Evolutionary conservation across 257 asterid genomes (phyloP).

Genomic region (Parsonsia alboflavescens): DNA sequence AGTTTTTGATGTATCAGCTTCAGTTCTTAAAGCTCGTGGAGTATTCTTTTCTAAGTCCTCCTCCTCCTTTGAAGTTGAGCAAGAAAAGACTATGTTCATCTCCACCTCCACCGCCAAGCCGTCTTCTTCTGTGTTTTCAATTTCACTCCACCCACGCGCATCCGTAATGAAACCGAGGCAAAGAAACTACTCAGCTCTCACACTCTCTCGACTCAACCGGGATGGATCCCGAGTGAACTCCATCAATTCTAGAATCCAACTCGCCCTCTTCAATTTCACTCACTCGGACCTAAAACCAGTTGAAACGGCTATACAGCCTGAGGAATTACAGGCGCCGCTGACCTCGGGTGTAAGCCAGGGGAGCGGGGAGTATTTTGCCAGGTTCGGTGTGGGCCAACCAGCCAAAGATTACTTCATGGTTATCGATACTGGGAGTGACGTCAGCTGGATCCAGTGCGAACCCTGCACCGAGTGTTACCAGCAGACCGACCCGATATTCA

Average conservation of each 20-base stretch:
- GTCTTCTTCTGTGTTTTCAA: conserved; percentile 21
- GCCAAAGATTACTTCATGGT: conserved; percentile 37
- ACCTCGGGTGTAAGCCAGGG: conserved; percentile 57
- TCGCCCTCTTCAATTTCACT: neutral
- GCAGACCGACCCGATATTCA: conserved; percentile 56
- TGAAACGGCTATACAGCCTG: conserved; percentile 24
- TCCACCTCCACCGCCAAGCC: neutral
- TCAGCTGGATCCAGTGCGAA: conserved; percentile 75
- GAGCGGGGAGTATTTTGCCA: conserved; percentile 72
- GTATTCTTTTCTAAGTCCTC: conserved; percentile 5
- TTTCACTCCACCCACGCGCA: conserved; percentile 57
- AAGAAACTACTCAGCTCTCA: conserved; percentile 46
- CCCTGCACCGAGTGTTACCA: conserved; percentile 65
- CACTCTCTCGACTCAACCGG: conserved; percentile 45
- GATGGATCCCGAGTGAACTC: conserved; percentile 50
- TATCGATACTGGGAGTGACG: conserved; percentile 66
- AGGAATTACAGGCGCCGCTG: conserved; percentile 40
- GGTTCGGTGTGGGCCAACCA: conserved; percentile 72
- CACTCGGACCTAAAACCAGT: conserved; percentile 23
- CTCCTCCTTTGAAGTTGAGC: neutral
- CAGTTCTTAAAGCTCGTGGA: conserved; percentile 18
- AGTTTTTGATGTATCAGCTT: conserved; percentile 19
- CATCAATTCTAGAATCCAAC: conserved; percentile 25
- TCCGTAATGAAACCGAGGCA: conserved; percentile 19
- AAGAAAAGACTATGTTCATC: neutral